Base-by-base conservation (phyloP, 768 basidiomycete species). In the Hemileccinum impolitum region DNA sequence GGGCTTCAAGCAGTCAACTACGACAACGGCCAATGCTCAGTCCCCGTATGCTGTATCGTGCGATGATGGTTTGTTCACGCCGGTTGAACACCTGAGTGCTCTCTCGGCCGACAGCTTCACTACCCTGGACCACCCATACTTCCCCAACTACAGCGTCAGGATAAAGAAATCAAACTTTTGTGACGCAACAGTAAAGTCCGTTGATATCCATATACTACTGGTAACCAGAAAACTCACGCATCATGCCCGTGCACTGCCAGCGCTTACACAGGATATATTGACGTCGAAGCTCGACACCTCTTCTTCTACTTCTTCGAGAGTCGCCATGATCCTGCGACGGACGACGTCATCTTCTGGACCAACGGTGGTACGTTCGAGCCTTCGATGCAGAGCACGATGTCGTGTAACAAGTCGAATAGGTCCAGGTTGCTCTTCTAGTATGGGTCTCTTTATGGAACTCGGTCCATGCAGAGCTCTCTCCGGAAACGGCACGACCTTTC, bases 231-330 rank as follows among this genome's bases (percentile, higher is more conserved):
- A 28, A 30, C 28, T 30, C 28, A 30, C 23, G 23, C 23, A 23
- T 8, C 11, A 8, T 9, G 4, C 9, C 28, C 2, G 9, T 30
- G 4, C 8, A 9, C 28, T 23, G 6, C 26, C 28, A 83, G 80
- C 17, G 67, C 75, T 1, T 86, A 81, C 60, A 83, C 82, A 0
- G 84, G 84, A 10, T 85, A 85, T 55, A 82, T 86, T 46, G 84
- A 85, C 51, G 73, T 83, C 39, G 71, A 80, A 59, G 80, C 81
- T 18, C 77, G 81, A 47, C 83, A 84, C 53, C 46, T 84, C 35
- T 84, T 83, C 65, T 87, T 87, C 70, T 85, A 85, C 65, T 87
- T 87, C 67, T 88, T 87, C 63, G 84, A 87, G 66, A 82, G 80
- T 53, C 69, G 87, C 52, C 72, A 72, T 41, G 68, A 79, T 55